Evolutionary conservation across 192 early-diverging fungal species (phyloP), one percentile per base, ranked within the genome.

Genomic region (Backusella tarrabulga): DNA sequence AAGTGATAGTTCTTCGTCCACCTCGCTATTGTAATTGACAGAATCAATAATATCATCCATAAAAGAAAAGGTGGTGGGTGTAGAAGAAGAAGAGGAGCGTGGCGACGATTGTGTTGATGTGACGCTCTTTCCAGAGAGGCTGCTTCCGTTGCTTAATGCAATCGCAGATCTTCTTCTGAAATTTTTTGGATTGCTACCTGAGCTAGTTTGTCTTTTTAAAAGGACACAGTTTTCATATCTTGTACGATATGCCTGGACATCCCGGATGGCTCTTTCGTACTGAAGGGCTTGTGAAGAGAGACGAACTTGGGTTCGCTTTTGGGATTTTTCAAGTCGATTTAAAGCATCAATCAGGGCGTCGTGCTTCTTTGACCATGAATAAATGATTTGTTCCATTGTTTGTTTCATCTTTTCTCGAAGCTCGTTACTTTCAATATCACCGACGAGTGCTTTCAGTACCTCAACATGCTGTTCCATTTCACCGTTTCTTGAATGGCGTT

Each of bases 231-330:
- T 41, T 68, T 77, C 76, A 42, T 72, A 72, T 56, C 60, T 36
- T 11, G 40, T 35, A n/a, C 36, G 34, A 38, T 77, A 77, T 9
- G 60, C 71, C 19, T 63, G 54, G 21, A 23, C 34, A 21, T 72
- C 71, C 0, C 76, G 69, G 5, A 77, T 19, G 23, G 76, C 67
- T 56, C 72, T 72, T 21, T 77, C 29, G 34, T 77, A 75, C 34
- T 32, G 73, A 1, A 50, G 41, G 7, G 26, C 34, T 35, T 74
- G 73, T 66, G 21, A 32, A n/a, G 29, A 38, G 3, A 74, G 34
- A 3, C 34, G 29, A 6, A 32, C 19, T 3, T 74, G 50, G 4
- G 54, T 32, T 0, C 23, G 50, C 12, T n/a, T 23, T 34, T 66
- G 54, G 4, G n/a, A 23, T 38, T 74, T 34, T 14, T 63, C 73